These are phyloP conservation scores for Claviceps capensis DNA, from an alignment of 2,329 filamentous ascomycete genomes.

Conservation along the genomic window DNA sequence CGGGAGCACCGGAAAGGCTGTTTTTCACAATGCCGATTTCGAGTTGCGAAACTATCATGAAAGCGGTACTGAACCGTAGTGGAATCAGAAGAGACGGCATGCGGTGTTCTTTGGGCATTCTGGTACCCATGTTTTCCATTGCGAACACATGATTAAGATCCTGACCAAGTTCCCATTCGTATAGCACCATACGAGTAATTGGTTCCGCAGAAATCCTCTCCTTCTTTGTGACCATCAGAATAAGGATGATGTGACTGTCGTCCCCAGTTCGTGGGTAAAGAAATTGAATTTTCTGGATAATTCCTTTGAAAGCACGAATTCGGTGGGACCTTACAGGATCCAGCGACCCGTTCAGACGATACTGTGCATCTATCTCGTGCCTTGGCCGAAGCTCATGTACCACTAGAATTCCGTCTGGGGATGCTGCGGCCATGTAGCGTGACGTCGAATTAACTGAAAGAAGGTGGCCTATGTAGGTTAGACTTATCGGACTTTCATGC, in stretches of 20 bases:
- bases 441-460: conserved; percentile 69
- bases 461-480: conserved; percentile 46
- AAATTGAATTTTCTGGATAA: conserved; percentile 81
- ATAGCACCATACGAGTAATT: conserved; percentile 38
- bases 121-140: conserved; percentile 34
- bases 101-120: conserved; percentile 35
- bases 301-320: conserved; percentile 43
- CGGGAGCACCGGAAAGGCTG: conserved; percentile 36
- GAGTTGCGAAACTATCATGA: conserved; percentile 51
- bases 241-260: conserved; percentile 58
- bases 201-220: conserved; percentile 16
- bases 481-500: conserved; percentile 44
- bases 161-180: conserved; percentile 45
- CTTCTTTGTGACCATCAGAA: conserved; percentile 44
- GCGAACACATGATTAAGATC: conserved; percentile 31
- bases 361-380: conserved; percentile 35
- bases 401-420: conserved; percentile 55
- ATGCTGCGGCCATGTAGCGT: conserved; percentile 53
- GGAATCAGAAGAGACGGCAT: conserved; percentile 61
- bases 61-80: conserved; percentile 54
- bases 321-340: conserved; percentile 40
- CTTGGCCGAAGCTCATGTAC: conserved; percentile 56
- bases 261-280: conserved; percentile 57
- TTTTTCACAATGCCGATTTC: conserved; percentile 43
- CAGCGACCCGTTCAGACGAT: conserved; percentile 28